Evolutionary conservation across 2,329 filamentous ascomycete species (phyloP).

Genomic region (Fusarium mundagurra): DNA sequence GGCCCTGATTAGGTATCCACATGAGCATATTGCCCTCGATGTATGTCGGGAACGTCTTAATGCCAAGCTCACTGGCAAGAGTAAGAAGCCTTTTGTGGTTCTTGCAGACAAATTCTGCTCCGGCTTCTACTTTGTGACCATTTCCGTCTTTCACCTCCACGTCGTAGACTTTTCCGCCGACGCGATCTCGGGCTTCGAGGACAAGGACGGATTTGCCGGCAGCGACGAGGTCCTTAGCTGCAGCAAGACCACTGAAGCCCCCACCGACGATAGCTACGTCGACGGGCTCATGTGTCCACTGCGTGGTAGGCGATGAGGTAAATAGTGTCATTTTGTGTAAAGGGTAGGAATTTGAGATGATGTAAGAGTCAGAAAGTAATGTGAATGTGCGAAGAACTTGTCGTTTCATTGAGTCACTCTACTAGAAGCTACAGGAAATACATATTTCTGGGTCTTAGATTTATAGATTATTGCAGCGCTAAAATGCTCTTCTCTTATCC

Average conservation of each 20-base stretch:
- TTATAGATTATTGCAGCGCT: no score
- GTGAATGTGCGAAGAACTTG: no score
- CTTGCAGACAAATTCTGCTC: background rate
- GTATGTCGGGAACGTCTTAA: background rate
- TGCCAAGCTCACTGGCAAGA: background rate
- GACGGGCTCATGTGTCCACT: background rate
- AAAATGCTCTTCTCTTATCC: no score
- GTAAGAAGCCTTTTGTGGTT: background rate
- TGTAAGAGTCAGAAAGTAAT: no score
- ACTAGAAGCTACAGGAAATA: no score
- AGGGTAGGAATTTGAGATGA: no score
- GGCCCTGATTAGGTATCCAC: background rate
- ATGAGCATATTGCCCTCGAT: background rate
- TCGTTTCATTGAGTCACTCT: no score
- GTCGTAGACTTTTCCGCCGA: background rate
- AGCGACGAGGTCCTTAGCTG: background rate
- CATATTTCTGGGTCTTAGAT: no score
- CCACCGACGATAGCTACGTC: background rate
- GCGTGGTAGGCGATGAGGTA: background rate
- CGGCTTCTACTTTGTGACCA: background rate
- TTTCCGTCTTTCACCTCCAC: background rate
- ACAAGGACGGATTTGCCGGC: background rate
- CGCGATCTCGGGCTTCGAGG: background rate
- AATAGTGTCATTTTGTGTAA: background rate
- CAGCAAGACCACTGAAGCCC: background rate